Evolutionary conservation across 306 rosid genomes (phyloP).

Genomic region (Fragaria nilgerrensis): DNA sequence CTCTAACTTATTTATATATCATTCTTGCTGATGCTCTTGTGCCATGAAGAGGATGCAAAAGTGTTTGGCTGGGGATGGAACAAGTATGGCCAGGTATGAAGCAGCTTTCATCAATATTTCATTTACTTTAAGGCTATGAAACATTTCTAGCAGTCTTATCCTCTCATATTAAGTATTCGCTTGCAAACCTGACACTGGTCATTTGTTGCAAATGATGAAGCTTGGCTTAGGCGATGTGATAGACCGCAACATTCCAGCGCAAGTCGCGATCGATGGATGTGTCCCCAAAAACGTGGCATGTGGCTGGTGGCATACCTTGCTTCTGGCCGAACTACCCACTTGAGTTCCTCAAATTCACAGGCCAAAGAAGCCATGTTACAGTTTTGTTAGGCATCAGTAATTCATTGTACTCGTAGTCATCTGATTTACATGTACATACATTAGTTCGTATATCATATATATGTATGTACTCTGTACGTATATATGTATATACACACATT

Average conservation of each 20-base stretch:
- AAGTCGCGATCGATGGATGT: conserved; percentile 62
- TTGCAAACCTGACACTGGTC: not conserved
- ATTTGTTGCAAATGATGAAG: conserved; percentile 44
- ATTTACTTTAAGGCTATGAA: conserved; percentile 7
- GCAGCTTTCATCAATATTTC: not conserved
- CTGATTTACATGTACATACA: conserved; percentile 48
- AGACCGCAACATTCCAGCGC: conserved; percentile 82
- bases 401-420: conserved; percentile 32
- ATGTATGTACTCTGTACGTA: conserved; percentile 22
- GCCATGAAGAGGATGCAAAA: conserved; percentile 62
- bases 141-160: not conserved
- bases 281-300: conserved; percentile 70
- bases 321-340: conserved; percentile 66
- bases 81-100: conserved; percentile 92
- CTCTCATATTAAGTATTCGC: not conserved
- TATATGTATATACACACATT: conserved; percentile 29
- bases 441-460: conserved; percentile 33
- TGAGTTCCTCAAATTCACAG: conserved; percentile 35
- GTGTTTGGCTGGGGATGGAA: conserved; percentile 99
- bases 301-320: conserved; percentile 99
- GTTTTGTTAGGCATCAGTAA: conserved; percentile 82
- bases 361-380: conserved; percentile 40
- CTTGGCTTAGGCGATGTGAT: conserved; percentile 93
- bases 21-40: conserved; percentile 19
- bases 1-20: conserved; percentile 1